Base-by-base conservation (phyloP, 495 filamentous ascomycete species). In the Penicillium flavigenum region DNA sequence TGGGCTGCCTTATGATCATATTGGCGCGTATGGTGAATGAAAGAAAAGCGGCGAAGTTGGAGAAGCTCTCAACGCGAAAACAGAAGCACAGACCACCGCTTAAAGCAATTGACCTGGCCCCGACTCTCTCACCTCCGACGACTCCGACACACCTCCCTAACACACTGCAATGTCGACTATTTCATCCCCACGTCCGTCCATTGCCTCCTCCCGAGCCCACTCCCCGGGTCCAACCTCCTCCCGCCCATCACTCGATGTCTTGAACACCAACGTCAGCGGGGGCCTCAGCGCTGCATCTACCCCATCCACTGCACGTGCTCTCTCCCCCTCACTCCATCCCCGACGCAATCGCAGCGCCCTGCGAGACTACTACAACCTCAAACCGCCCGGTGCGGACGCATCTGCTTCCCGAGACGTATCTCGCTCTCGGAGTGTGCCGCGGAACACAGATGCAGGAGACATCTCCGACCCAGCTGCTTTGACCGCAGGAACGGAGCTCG, bases 361-460 rank as follows among this genome's bases (percentile, higher is more conserved):
- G 16, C 87, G 94, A 56, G 91, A 96, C 63, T 98, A 96, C 78
- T 98, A 98, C 74, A 90, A 90, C 62, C 82, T 98, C 54, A 88
- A 87, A 64, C 77, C 83, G 8, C 76, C 83, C 38, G 68, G 70
- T 6, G 65, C 70, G 12, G 67, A 66, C 9, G 57, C 55, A 9
- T 31, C 56, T 11, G 47, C 50, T n/a, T 47, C 61, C 22, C 59
- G 57, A 16, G 61, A 62, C 14, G 39, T 42, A 5, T 58, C 36
- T n/a, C 68, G 72, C 16, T 74, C 71, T 11, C 73, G 64, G 51
- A 75, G 75, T 44, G 68, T 76, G 17, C 72, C 75, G 36, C 69
- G 75, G 39, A 69, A 62, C 49, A 76, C 72, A n/a, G 76, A 72
- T 49, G 71, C 72, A 42, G 70, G 68, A 16, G 62, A 72, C 19